phyloP scores from a whole-genome alignment of 176 grass and related monocot species.

The Oryza officinalis region DNA sequence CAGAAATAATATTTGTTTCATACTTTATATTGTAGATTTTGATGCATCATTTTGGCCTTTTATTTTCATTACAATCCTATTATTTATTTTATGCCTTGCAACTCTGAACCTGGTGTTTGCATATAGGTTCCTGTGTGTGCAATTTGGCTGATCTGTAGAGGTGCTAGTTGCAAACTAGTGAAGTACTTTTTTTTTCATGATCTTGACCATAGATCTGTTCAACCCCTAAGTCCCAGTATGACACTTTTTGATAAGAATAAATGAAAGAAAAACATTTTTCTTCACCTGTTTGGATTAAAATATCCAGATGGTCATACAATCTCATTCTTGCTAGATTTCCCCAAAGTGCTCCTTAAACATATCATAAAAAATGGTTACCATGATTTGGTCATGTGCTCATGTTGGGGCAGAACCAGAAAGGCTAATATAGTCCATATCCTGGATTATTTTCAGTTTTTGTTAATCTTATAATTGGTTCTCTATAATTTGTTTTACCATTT shows the following conservation, averaged over 20 bases:
- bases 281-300: neutral
- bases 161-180: neutral
- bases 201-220: neutral
- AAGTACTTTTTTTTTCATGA: neutral
- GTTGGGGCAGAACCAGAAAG: neutral
- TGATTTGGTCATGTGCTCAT: slow-evolving; percentile 15
- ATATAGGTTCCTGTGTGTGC: neutral
- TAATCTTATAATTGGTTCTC: slow-evolving; percentile 27
- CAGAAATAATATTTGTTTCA: neutral
- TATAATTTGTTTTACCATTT: slow-evolving; percentile 33
- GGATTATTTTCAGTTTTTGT: slow-evolving; percentile 8
- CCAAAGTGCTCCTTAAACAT: neutral
- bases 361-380: slow-evolving; percentile 10
- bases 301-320: neutral
- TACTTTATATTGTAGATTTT: neutral
- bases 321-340: slow-evolving; percentile 3
- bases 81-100: slow-evolving; percentile 11
- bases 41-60: neutral
- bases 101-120: slow-evolving; percentile 9
- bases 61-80: neutral
- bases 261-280: neutral
- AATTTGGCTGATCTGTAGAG: neutral
- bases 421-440: slow-evolving; percentile 4
- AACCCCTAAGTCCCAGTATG: neutral
- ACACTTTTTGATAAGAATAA: neutral